phyloP scores from a whole-genome alignment of 441 rosid genomes.

The Kokia cookei region DNA sequence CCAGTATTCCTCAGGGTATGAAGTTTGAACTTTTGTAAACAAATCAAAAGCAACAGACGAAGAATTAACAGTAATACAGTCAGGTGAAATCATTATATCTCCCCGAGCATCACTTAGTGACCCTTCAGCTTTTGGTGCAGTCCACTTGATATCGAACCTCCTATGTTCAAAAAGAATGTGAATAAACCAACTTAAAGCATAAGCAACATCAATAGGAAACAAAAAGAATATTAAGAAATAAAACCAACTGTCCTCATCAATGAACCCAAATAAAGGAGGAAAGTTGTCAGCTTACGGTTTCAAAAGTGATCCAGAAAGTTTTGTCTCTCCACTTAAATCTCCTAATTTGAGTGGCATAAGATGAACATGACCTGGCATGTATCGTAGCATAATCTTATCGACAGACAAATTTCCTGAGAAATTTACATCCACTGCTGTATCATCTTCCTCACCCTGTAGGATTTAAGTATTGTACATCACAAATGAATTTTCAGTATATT shows the following conservation, averaged over 20 bases:
- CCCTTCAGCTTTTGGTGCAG: conserved; percentile 98
- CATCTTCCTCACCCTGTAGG: conserved; percentile 92
- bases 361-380: conserved; percentile 64
- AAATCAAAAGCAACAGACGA: conserved; percentile 91
- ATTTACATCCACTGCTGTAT: conserved; percentile 84
- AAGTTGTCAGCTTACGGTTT: conserved; percentile 64
- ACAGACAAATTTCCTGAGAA: conserved; percentile 81
- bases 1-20: conserved; percentile 60
- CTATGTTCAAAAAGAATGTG: conserved; percentile 31
- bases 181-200: conserved; percentile 16
- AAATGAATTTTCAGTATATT: conserved; percentile 1
- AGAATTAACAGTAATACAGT: conserved; percentile 71
- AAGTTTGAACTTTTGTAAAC: conserved; percentile 69
- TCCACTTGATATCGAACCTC: conserved; percentile 98
- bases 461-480: conserved; percentile 17
- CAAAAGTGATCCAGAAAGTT: conserved; percentile 91
- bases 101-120: conserved; percentile 98
- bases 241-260: neutral
- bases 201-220: neutral
- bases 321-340: conserved; percentile 92
- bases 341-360: conserved; percentile 70
- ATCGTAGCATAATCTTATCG: conserved; percentile 77
- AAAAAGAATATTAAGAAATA: conserved; percentile 4
- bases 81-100: conserved; percentile 89
- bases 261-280: conserved; percentile 6